phyloP scores from a whole-genome alignment of 495 filamentous ascomycete species.

The Neurospora sp. region DNA sequence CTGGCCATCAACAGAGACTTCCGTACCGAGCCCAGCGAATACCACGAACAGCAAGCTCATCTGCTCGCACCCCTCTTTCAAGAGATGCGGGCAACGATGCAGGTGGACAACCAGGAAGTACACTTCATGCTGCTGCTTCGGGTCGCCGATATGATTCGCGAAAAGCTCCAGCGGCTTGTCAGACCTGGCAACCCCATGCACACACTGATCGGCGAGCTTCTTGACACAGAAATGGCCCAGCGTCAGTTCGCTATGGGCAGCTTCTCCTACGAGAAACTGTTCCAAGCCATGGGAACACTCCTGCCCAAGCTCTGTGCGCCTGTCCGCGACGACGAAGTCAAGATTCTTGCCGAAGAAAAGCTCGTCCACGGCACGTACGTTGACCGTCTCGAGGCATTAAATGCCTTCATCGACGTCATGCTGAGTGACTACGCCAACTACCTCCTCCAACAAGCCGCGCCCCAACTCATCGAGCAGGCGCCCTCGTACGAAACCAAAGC shows the following conservation, averaged over 20 bases:
- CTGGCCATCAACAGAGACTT: constrained; percentile 84
- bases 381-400: constrained; percentile 69
- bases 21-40: constrained; percentile 41
- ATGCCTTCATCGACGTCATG: constrained; percentile 80
- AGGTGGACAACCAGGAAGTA: constrained; percentile 55
- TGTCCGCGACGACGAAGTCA: constrained; percentile 75
- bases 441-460: constrained; percentile 70
- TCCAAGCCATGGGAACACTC: constrained; percentile 76
- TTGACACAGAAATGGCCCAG: constrained; percentile 69
- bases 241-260: constrained; percentile 68
- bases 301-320: constrained; percentile 93
- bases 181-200: constrained; percentile 72
- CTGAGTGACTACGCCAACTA: constrained; percentile 96
- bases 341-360: constrained; percentile 61
- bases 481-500: constrained; percentile 67
- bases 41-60: constrained; percentile 37
- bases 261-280: constrained; percentile 92
- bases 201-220: constrained; percentile 69
- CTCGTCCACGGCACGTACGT: constrained; percentile 67
- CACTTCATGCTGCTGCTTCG: constrained; percentile 60
- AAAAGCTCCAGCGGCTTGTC: constrained; percentile 73
- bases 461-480: constrained; percentile 71
- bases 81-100: constrained; percentile 66
- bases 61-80: constrained; percentile 59
- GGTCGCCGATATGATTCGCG: constrained; percentile 76